phyloP scores from a whole-genome alignment of 129 eudicot species.

The Tanacetum coccineum region DNA sequence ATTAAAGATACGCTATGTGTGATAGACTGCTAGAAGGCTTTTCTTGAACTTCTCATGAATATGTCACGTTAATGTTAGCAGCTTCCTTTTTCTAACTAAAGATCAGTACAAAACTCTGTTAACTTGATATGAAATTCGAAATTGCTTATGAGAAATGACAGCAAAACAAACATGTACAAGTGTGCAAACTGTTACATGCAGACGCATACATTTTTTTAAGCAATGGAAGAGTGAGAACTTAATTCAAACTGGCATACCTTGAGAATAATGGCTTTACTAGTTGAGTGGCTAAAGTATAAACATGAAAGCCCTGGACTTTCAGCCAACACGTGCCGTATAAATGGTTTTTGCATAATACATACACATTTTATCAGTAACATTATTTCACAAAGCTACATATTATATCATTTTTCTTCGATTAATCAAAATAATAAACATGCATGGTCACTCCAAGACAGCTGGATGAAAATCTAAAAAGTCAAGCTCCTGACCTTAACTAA shows the following conservation, averaged over 20 bases:
- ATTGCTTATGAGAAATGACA: no score
- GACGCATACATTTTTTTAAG: not conserved
- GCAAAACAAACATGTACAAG: no score
- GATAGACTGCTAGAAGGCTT: no score
- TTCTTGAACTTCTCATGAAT: no score
- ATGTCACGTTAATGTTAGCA: no score
- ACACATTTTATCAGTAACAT: not conserved
- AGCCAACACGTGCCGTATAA: slow-evolving; percentile 54
- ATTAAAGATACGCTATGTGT: no score
- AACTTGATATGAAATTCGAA: no score
- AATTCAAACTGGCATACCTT: slow-evolving; percentile 43
- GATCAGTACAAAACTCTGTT: not conserved
- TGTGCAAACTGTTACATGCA: not conserved
- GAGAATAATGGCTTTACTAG: slow-evolving; percentile 86
- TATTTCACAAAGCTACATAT: not conserved
- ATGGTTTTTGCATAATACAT: slow-evolving; percentile 49
- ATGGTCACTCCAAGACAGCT: not conserved
- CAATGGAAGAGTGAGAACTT: not conserved
- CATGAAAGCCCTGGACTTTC: slow-evolving; percentile 74
- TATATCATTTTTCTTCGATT: not conserved
- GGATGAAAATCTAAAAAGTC: not conserved
- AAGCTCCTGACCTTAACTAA: not conserved
- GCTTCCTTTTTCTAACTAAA: no score
- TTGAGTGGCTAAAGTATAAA: slow-evolving; percentile 94
- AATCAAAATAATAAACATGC: not conserved